phyloP scores from a whole-genome alignment of 2,329 filamentous ascomycete species.

The Fusarium sp. region DNA sequence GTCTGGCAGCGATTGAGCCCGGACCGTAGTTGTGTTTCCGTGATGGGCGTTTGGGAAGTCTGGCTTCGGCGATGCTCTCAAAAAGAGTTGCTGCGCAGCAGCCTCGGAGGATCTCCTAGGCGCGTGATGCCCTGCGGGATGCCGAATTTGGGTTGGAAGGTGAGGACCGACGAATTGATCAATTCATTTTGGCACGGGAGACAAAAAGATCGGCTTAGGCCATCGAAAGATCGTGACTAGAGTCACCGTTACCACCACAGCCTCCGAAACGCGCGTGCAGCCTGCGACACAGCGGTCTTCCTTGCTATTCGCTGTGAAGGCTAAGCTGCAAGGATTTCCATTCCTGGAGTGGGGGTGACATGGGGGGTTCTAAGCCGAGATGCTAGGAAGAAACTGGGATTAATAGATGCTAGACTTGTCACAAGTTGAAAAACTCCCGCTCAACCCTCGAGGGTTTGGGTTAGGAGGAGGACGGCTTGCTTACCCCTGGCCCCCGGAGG shows the following conservation, averaged over 20 bases:
- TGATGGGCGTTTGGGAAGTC: background rate
- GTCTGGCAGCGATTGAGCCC: constrained; percentile 36
- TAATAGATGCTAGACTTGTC: constrained; percentile 13
- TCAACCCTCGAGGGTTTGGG: constrained; percentile 13
- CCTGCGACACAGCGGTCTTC: constrained; percentile 7
- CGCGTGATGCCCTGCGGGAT: background rate
- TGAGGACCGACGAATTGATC: background rate
- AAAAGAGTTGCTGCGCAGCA: background rate
- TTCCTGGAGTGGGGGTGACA: constrained; percentile 14
- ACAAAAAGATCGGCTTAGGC: constrained; percentile 13
- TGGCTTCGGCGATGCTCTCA: background rate
- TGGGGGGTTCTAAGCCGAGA: constrained; percentile 6
- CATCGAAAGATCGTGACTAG: constrained; percentile 26
- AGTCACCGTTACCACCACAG: constrained; percentile 30
- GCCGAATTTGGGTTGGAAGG: background rate
- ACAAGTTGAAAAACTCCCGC: constrained; percentile 17
- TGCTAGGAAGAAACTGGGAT: constrained; percentile 8
- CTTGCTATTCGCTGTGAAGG: constrained; percentile 14
- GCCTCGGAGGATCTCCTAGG: background rate
- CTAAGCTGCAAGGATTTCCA: constrained; percentile 10
- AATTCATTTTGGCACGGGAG: background rate
- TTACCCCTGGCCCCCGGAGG: constrained; percentile 21
- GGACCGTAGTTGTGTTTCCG: constrained; percentile 10
- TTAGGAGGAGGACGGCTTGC: constrained; percentile 19
- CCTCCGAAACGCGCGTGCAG: constrained; percentile 19